Base-by-base conservation (phyloP, 805 yeast genomes). In the Zygoascus bituminiphila region DNA sequence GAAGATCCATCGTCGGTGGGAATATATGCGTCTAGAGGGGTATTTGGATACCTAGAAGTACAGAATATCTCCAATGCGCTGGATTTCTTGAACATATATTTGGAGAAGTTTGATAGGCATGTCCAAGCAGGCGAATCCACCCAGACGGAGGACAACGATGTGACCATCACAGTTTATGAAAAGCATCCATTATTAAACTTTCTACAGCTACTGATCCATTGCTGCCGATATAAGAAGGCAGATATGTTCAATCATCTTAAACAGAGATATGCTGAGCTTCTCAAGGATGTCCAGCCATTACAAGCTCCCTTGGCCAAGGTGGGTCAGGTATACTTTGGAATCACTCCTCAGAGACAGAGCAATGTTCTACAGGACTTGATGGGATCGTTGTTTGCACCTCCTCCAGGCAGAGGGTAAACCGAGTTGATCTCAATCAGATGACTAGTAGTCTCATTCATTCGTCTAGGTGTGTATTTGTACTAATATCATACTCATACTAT, bases 361-460 rank as follows among this genome's bases (percentile, higher is more conserved):
- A 82, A 82, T 58, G 64, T 81, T 57, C 63, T 84, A 54, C 84
- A 79, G 63, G 82, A 79, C 56, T 70, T 91, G 73, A 86, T 93
- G 95, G 77, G 84, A 19, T 81, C 84, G 23, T 64, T 83, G 37
- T 62, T 82, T 43, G 76, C 77, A 25, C 76, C 79, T 9, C 53
- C 51, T 14, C 20, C 8, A 21, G 38, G 38, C n/a, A 19, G 20
- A 12, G 7, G 10, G 23, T 9, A n/a, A n/a, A n/a, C n/a, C n/a
- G n/a, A n/a, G n/a, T n/a, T n/a, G n/a, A n/a, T n/a, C n/a, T n/a
- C n/a, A n/a, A n/a, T n/a, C n/a, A n/a, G n/a, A n/a, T n/a, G n/a
- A n/a, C n/a, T n/a, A n/a, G n/a, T n/a, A n/a, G n/a, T n/a, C n/a
- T n/a, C n/a, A n/a, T n/a, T n/a, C n/a, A n/a, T n/a, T n/a, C n/a